Evolutionary conservation across 371 early-diverging fungal genomes (phyloP), one percentile per base, ranked within the genome.

Genomic region (Mortierella sp.): DNA sequence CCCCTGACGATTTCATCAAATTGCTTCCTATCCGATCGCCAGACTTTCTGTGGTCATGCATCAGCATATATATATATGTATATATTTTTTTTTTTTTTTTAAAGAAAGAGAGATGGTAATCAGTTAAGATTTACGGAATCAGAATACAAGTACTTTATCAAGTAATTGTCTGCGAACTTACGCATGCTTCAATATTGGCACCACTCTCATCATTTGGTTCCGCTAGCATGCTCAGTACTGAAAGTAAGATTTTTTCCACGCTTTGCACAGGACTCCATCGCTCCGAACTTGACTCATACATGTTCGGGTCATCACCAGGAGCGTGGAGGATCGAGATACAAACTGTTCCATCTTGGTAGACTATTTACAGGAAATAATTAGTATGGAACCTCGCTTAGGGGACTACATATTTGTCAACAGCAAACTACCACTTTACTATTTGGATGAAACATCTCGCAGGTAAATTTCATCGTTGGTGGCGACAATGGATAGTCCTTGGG

Each of bases 131-230:
- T 11, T 47, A 36, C 36, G 36, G 36, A 6, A 36, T 36, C 36
- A 36, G 7, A 36, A 36, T 36, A 36, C 4, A 36, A 5, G 36
- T 36, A 6, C 36, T 36, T 36, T 36, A 43, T 13, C 45, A 43
- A 16, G 45, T 10, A 43, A 43, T 13, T 43, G 0, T 9, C 16
- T 43, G 45, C 16, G 45, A 43, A 43, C 87, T 94, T 86, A 93
- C 94, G 89, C 94, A 96, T 47, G 99, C 99, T 87, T 99, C 99
- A 55, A 99, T 92, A 79, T 99, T 98, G 28, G 99, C 99, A 24
- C 97, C 97, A 85, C 96, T 96, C 84, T 98, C 97, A 86, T 96
- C 98, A 84, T 99, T 99, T 15, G 99, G 99, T 84, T 98, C 99
- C 73, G 85, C 83, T 45, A 83, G 24, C 95, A 99, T 97, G 83